Evolutionary conservation across 306 rosid species (phyloP).

Genomic region (Casuarina equisetifolia): DNA sequence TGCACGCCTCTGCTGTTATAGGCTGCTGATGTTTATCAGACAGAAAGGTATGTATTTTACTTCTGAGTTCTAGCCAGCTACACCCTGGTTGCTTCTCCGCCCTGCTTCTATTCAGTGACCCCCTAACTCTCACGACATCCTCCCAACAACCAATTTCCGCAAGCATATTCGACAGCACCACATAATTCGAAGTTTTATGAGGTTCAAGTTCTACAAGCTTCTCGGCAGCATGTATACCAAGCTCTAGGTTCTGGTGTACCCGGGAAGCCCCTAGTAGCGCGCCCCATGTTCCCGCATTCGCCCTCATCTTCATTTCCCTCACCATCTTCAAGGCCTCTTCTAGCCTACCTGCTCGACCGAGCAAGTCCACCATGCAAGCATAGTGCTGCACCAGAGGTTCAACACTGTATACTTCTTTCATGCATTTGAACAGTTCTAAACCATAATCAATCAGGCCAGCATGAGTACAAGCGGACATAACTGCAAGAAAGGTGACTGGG

Average conservation of each 20-base stretch:
- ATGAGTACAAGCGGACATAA: slow-evolving; percentile 81
- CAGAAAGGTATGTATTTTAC: slow-evolving; percentile 54
- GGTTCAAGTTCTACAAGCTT: slow-evolving; percentile 76
- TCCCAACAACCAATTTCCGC: slow-evolving; percentile 78
- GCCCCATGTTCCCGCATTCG: slow-evolving; percentile 78
- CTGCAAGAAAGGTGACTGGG: slow-evolving; percentile 61
- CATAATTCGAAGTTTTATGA: slow-evolving; percentile 61
- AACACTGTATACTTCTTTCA: slow-evolving; percentile 54
- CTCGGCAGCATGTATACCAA: slow-evolving; percentile 54
- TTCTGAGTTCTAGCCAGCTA: slow-evolving; percentile 74
- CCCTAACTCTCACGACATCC: slow-evolving; percentile 68
- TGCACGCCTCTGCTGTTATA: slow-evolving; percentile 42
- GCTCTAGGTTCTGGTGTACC: slow-evolving; percentile 49
- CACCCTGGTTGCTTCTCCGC: slow-evolving; percentile 72
- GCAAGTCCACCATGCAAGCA: slow-evolving; percentile 76
- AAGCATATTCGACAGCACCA: slow-evolving; percentile 71
- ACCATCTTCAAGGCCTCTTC: slow-evolving; percentile 66
- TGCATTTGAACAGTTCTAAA: slow-evolving; percentile 47
- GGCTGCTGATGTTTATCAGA: slow-evolving; percentile 48
- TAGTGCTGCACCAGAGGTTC: slow-evolving; percentile 70
- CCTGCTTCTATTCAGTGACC: slow-evolving; percentile 50
- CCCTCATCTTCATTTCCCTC: slow-evolving; percentile 49
- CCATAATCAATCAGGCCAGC: slow-evolving; percentile 62
- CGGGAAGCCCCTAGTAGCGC: slow-evolving; percentile 72
- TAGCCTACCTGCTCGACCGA: slow-evolving; percentile 72